phyloP scores from a whole-genome alignment of 257 asterid genomes.

The Linderniella brevidens region DNA sequence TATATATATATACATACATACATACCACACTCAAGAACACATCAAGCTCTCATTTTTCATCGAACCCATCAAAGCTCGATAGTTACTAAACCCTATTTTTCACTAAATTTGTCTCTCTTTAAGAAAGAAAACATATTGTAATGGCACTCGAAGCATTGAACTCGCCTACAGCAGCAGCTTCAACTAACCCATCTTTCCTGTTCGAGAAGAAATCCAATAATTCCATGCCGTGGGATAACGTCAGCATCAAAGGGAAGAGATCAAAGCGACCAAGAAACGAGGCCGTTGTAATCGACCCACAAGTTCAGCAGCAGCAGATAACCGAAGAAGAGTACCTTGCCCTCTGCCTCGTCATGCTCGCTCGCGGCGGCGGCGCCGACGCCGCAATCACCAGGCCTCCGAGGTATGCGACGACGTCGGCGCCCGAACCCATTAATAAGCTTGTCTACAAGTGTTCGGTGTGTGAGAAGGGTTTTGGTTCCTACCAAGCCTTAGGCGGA shows the following conservation, averaged over 20 bases:
- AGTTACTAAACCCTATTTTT: no score
- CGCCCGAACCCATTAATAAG: constrained; percentile 5
- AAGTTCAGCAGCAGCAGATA: background rate
- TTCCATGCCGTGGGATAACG: constrained; percentile 5
- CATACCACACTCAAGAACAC: no score
- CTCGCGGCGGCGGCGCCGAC: constrained; percentile 13
- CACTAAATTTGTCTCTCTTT: no score
- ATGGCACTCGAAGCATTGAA: constrained; percentile 36
- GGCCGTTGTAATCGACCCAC: constrained; percentile 1
- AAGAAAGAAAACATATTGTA: background rate
- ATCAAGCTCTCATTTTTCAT: no score
- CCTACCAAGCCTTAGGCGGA: constrained; percentile 56
- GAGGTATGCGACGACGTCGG: background rate
- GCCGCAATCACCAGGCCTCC: background rate
- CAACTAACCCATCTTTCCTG: constrained; percentile 10
- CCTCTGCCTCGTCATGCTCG: constrained; percentile 52
- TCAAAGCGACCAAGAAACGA: constrained; percentile 32
- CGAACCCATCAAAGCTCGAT: no score
- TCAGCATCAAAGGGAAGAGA: constrained; percentile 28
- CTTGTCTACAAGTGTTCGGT: constrained; percentile 31
- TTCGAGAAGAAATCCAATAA: constrained; percentile 14
- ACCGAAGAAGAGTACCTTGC: constrained; percentile 41
- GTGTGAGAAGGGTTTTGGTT: constrained; percentile 24
- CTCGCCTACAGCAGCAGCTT: constrained; percentile 16
- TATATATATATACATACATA: no score